Conservation (phyloP, 306 rosid species). For the Quercus robur region DNA sequence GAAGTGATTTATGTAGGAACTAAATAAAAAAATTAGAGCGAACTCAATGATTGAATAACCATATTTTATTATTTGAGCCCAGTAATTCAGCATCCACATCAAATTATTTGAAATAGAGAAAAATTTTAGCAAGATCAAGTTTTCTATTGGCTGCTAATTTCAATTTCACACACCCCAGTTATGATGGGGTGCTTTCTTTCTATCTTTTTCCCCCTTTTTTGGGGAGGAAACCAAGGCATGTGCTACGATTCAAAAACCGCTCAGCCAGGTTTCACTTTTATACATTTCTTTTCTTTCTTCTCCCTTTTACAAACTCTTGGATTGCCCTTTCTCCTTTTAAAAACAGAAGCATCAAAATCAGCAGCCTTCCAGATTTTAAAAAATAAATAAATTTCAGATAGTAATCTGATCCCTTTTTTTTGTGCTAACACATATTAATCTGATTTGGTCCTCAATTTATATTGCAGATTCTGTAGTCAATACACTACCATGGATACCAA, state of each 20-base stretch:
- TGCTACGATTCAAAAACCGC: not conserved
- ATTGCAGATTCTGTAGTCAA: not conserved
- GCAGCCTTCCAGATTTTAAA: not conserved
- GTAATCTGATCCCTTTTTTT: too few species aligned
- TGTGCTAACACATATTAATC: not conserved
- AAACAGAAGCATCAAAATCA: not conserved
- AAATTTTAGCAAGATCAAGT: not conserved
- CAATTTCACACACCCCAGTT: too few species aligned
- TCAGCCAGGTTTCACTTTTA: constrained; percentile 1
- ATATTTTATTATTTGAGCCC: too few species aligned
- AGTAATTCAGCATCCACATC: too few species aligned
- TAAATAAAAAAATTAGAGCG: too few species aligned
- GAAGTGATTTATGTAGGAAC: too few species aligned
- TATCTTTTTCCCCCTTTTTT: too few species aligned
- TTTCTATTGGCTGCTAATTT: too few species aligned
- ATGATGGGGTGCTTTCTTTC: too few species aligned
- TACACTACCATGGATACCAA: not conserved
- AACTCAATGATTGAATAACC: too few species aligned
- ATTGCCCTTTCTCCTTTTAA: not conserved
- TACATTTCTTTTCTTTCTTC: not conserved
- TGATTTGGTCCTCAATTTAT: not conserved
- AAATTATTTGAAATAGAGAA: not conserved
- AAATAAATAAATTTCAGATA: too few species aligned
- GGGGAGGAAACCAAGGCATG: not conserved
- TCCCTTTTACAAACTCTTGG: not conserved